These are phyloP conservation scores for Aphanoascus verrucosus DNA, from an alignment of 2,329 filamentous ascomycete genomes.

Conservation along the genomic window DNA sequence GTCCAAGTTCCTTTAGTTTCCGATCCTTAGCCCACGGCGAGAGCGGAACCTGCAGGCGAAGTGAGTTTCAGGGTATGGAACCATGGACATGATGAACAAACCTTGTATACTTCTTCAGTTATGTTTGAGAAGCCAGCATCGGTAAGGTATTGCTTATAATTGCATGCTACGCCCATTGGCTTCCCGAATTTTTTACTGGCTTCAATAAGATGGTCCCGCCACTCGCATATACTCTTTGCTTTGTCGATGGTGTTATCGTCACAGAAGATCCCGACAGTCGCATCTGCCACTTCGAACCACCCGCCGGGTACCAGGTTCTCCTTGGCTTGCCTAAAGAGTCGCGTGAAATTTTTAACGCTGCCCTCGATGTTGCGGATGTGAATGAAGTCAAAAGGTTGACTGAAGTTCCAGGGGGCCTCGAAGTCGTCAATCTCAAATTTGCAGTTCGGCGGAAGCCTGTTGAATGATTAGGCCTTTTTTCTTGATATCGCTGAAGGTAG, in stretches of 20 bases:
- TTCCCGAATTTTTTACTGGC: constrained; percentile 16
- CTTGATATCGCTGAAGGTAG: neutral
- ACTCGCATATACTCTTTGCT: constrained; percentile 11
- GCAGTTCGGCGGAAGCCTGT: constrained; percentile 24
- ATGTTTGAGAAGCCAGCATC: constrained; percentile 22
- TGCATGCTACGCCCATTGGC: constrained; percentile 13
- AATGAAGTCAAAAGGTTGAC: constrained; percentile 22
- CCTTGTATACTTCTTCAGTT: constrained; percentile 20
- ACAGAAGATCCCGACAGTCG: constrained; percentile 4
- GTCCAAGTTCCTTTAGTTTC: constrained; percentile 20
- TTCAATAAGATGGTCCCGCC: constrained; percentile 9
- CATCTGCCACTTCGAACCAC: constrained; percentile 33
- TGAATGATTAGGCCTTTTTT: neutral
- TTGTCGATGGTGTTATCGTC: constrained; percentile 11
- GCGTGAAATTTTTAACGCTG: constrained; percentile 19
- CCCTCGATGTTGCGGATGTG: constrained; percentile 22
- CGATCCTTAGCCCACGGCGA: constrained; percentile 24
- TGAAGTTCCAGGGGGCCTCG: constrained; percentile 21
- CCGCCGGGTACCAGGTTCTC: constrained; percentile 18
- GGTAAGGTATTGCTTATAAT: constrained; percentile 15
- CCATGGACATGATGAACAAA: neutral
- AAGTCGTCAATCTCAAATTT: constrained; percentile 24
- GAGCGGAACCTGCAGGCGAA: constrained; percentile 15
- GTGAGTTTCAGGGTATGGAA: neutral
- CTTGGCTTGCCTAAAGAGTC: constrained; percentile 25